Evolutionary conservation across 2,329 filamentous ascomycete species (phyloP).

Genomic region (Chalara sp.): DNA sequence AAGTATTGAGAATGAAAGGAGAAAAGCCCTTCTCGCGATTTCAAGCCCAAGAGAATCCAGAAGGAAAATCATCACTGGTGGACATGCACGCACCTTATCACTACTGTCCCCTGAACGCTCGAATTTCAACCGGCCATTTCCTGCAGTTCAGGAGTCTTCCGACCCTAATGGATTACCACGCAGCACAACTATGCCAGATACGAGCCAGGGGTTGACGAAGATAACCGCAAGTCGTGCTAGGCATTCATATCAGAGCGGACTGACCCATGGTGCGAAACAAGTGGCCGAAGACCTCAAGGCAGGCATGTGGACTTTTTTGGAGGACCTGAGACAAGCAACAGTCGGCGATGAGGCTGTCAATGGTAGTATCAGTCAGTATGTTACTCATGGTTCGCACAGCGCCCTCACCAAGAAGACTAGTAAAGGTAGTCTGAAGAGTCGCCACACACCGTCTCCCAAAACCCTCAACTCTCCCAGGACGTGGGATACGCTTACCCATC

Average conservation of each 20-base stretch:
- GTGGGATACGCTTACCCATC: slow-evolving; percentile 24
- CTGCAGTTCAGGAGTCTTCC: slow-evolving; percentile 29
- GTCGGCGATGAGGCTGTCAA: slow-evolving; percentile 86
- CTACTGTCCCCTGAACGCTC: slow-evolving; percentile 59
- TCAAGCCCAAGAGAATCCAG: slow-evolving; percentile 37
- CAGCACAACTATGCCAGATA: slow-evolving; percentile 25
- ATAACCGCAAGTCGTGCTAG: slow-evolving; percentile 18
- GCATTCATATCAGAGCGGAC: slow-evolving; percentile 27
- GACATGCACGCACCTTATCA: slow-evolving; percentile 62
- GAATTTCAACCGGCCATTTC: slow-evolving; percentile 18
- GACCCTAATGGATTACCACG: slow-evolving; percentile 11
- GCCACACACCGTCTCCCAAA: slow-evolving; percentile 15
- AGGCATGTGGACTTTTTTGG: slow-evolving; percentile 88
- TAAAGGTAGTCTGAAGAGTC: slow-evolving; percentile 23
- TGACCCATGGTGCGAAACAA: slow-evolving; percentile 25
- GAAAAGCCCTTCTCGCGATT: slow-evolving; percentile 55
- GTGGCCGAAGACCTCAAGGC: slow-evolving; percentile 70
- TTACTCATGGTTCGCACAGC: slow-evolving; percentile 23
- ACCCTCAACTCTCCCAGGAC: slow-evolving; percentile 16
- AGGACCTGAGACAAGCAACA: slow-evolving; percentile 90
- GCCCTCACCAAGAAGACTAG: slow-evolving; percentile 28
- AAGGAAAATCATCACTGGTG: slow-evolving; percentile 62
- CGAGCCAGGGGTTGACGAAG: slow-evolving; percentile 20
- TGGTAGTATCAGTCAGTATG: slow-evolving; percentile 33
- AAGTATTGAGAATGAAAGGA: slow-evolving; percentile 62